phyloP scores from a whole-genome alignment of 805 yeast genomes.

The Maudiozyma barnettii region DNA sequence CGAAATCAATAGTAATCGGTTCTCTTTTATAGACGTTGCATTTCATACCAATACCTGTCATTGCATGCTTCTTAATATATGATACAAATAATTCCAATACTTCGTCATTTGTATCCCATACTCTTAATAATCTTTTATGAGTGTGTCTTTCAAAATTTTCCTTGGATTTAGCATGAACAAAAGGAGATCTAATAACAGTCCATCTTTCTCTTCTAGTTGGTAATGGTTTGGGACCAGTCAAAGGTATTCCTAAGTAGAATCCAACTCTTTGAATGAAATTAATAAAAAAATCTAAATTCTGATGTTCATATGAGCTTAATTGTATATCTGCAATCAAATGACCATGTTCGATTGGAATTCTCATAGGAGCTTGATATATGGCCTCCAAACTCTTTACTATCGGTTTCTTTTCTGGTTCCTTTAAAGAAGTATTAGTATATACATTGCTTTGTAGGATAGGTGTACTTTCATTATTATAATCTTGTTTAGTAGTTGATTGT shows the following conservation, averaged over 20 bases:
- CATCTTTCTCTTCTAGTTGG: conserved; percentile 74
- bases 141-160: conserved; percentile 90
- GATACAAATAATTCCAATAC: conserved; percentile 75
- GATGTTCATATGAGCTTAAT: conserved; percentile 61
- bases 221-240: conserved; percentile 59
- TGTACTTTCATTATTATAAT: background rate
- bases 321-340: conserved; percentile 70
- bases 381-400: conserved; percentile 80
- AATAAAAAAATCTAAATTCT: conserved; percentile 61
- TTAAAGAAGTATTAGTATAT: background rate
- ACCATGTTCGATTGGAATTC: conserved; percentile 57
- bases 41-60: conserved; percentile 76
- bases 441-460: background rate
- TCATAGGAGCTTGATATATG: conserved; percentile 71
- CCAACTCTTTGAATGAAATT: conserved; percentile 89
- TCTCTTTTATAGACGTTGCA: conserved; percentile 56
- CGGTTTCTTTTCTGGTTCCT: conserved; percentile 33
- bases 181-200: conserved; percentile 90
- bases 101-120: conserved; percentile 81
- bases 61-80: conserved; percentile 63
- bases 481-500: background rate
- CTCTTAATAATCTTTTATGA: conserved; percentile 58
- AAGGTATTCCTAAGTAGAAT: conserved; percentile 80
- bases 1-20: conserved; percentile 10
- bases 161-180: conserved; percentile 87